Base-by-base conservation (phyloP, 208 protist genomes). In the Ichthyophonus hoferi region DNA sequence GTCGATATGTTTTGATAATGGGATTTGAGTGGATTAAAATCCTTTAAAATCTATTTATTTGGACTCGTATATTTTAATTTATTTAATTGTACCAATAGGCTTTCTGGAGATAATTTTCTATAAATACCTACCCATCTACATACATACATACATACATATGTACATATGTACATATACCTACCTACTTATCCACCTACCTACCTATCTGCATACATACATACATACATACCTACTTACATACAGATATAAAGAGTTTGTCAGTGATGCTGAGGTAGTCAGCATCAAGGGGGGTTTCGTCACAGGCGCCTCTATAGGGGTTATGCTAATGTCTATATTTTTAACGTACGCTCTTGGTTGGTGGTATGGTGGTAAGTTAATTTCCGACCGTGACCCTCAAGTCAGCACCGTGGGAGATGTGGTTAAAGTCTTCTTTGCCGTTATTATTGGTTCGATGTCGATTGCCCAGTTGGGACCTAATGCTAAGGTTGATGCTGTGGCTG, bases 341-440 rank as follows among this genome's bases (percentile, higher is more conserved):
- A 76, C 90, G 3, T 90, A 92, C 35, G 87, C 87, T 0, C 39
- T 92, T 0, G 87, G 88, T 17, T 92, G 88, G 58, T 92, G 84
- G 83, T 92, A n/a, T 42, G 90, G 91, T 41, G 37, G 42, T 7
- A 82, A 78, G 12, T 78, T 86, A 1, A 84, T 92, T 41, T 2
- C 40, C 31, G 58, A 88, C 40, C 34, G 37, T 31, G 42, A 87
- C 0, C n/a, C 43, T 40, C 14, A 79, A 2, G 42, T 89, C 24
- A 33, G 88, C 14, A 83, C 43, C 3, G 82, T 88, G 1, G 90
- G 90, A 14, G 43, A 87, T 41, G 78, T 92, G 0, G 24, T 87
- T 3, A 90, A 42, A 38, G 87, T 88, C 2, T 92, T 92, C 42
- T 92, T 92, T 79, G 34, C 88, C 39, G 77, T 92, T 37, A 81